Base-by-base conservation (phyloP, 2,329 filamentous ascomycete genomes). In the Dendryphion nanum region DNA sequence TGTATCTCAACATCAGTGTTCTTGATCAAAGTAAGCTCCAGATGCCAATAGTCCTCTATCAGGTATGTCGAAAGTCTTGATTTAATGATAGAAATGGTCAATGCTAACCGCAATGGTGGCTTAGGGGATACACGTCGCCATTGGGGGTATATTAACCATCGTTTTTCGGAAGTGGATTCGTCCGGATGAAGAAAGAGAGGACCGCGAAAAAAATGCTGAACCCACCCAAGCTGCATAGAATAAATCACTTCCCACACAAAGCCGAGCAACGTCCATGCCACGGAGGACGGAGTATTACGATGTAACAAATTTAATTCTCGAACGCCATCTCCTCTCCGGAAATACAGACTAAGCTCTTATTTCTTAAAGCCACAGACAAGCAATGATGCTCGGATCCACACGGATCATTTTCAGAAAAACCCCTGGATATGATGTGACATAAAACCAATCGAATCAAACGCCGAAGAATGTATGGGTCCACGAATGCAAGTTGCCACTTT, bases 11-110 rank as follows among this genome's bases (percentile, higher is more conserved):
- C 12, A 64, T 79, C 7, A 72, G 75, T 46, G 63, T 77, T 30
- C 63, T 77, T 26, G 73, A 77, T 15, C 70, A 77, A 42, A 73
- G 77, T 0, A 78, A 77, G 48, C 74, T 84, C 31, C 77, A 82
- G 55, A 78, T 85, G 19, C 81, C 82, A 0, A 77, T 83, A 13
- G 67, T 85, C 26, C 68, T 85, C 13, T 85, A 67, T 42, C 69
- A 72, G 42, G 68, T 61, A 2, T 56, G 73, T n/a, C n/a, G n/a
- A n/a, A n/a, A n/a, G n/a, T n/a, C n/a, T n/a, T n/a, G n/a, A n/a
- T n/a, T n/a, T n/a, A n/a, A n/a, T n/a, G n/a, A n/a, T n/a, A n/a
- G n/a, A n/a, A n/a, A n/a, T n/a, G n/a, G n/a, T n/a, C n/a, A n/a
- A n/a, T n/a, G n/a, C n/a, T n/a, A n/a, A n/a, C n/a, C n/a, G n/a